A percentile compares a stretch with the other conserved stretches of the same genome.
phyloP scores from a whole-genome alignment of 768 basidiomycete species.

The Tylopilus sp. region DNA sequence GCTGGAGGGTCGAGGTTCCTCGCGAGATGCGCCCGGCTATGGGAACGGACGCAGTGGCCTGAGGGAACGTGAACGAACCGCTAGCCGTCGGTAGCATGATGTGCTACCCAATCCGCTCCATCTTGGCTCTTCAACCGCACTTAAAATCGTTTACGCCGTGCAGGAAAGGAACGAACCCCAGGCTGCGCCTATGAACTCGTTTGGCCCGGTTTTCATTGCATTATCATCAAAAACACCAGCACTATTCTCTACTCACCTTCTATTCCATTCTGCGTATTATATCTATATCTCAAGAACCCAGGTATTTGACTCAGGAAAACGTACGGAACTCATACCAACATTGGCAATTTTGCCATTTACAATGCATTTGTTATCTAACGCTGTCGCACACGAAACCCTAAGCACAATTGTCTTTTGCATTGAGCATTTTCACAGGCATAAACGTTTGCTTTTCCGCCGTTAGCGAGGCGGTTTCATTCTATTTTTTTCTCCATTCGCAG shows the following conservation, averaged over 20 bases:
- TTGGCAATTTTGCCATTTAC: conserved; percentile 24
- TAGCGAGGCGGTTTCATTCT: conserved; percentile 12
- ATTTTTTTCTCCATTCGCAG: conserved; percentile 4
- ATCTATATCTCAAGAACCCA: conserved; percentile 36
- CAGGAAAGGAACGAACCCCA: conserved; percentile 16
- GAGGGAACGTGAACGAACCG: conserved; percentile 38
- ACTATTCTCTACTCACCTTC: conserved; percentile 25
- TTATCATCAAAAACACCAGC: conserved; percentile 27
- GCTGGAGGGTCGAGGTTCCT: conserved; percentile 41
- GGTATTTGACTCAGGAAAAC: conserved; percentile 28
- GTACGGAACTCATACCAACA: conserved; percentile 34
- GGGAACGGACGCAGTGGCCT: conserved; percentile 67
- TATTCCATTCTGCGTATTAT: conserved; percentile 32
- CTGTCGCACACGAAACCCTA: conserved; percentile 24
- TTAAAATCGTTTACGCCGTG: conserved; percentile 11
- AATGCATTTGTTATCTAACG: conserved; percentile 34
- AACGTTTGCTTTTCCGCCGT: conserved; percentile 16
- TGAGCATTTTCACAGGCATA: conserved; percentile 26
- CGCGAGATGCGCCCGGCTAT: conserved; percentile 55
- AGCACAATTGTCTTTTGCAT: conserved; percentile 21
- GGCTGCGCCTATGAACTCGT: conserved; percentile 23
- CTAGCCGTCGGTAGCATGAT: conserved; percentile 24
- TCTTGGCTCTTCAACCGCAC: conserved; percentile 3
- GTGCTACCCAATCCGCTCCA: neutral
- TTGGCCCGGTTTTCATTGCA: conserved; percentile 15